Conservation (phyloP, 2,329 filamentous ascomycete genomes). For the Sarocladiaceae sp. region DNA sequence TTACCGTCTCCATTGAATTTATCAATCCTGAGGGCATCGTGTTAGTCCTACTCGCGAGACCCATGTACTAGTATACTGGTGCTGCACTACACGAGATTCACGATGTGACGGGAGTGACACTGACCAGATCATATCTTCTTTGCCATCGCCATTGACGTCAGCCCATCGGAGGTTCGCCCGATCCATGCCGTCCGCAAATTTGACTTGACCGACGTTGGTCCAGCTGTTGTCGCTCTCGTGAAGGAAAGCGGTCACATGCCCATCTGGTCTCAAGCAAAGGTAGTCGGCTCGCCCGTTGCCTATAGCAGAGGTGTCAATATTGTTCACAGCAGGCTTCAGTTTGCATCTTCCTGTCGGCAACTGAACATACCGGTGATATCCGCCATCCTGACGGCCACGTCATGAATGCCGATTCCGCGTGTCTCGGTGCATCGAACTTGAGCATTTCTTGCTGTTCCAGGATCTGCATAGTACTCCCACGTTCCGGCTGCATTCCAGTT, state of each 20-base stretch:
- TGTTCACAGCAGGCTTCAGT: too few species aligned
- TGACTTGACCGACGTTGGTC: constrained; percentile 22
- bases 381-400: constrained; percentile 23
- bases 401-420: constrained; percentile 19
- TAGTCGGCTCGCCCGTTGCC: constrained; percentile 24
- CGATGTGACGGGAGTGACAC: background rate
- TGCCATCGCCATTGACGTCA: background rate
- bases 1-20: background rate
- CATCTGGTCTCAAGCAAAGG: constrained; percentile 24
- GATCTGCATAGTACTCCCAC: too few species aligned
- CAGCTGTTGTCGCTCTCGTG: background rate
- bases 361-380: too few species aligned
- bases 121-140: background rate
- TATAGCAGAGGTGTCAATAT: too few species aligned
- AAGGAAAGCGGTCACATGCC: constrained; percentile 16
- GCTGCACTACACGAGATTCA: background rate
- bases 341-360: too few species aligned
- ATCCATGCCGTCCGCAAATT: constrained; percentile 7
- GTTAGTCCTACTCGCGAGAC: background rate
- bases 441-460: too few species aligned
- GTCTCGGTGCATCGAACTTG: constrained; percentile 21
- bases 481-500: background rate
- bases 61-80: background rate
- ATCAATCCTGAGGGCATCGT: background rate
- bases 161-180: background rate